A percentile compares a stretch with the other conserved stretches of the same genome.
These are phyloP conservation scores for Heliosperma pusillum DNA, from an alignment of 148 eudicot species.

Conservation along the genomic window DNA sequence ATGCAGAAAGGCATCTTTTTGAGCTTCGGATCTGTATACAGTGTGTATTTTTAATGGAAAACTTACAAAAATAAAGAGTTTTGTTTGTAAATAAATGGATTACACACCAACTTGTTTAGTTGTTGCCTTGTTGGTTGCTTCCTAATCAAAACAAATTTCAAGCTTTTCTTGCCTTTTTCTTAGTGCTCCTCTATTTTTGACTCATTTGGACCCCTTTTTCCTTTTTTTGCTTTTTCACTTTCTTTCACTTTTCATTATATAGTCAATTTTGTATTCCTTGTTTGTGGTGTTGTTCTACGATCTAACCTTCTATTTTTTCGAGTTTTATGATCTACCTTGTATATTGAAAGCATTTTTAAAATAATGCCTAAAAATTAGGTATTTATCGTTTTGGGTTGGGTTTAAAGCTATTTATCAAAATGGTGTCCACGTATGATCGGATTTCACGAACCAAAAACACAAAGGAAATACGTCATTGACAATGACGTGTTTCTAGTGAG, in stretches of 20 bases:
- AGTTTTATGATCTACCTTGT: too few relatives aligned
- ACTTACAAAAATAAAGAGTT: neutral
- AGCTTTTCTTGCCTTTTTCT: neutral
- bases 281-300: neutral
- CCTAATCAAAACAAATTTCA: neutral
- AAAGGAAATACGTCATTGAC: too few relatives aligned
- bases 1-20: slow-evolving; percentile 27
- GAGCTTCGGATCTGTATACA: slow-evolving; percentile 29
- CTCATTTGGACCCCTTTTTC: slow-evolving; percentile 7
- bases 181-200: slow-evolving; percentile 7
- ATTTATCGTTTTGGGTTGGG: too few relatives aligned
- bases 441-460: too few relatives aligned
- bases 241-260: neutral
- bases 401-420: too few relatives aligned
- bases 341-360: too few relatives aligned
- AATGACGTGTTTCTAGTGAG: too few relatives aligned
- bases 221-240: neutral
- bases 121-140: neutral
- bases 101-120: neutral
- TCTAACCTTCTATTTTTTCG: neutral
- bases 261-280: neutral
- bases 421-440: too few relatives aligned
- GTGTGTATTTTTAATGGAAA: neutral
- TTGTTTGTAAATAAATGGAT: too few relatives aligned
- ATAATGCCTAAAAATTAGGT: too few relatives aligned